phyloP scores from a whole-genome alignment of 2,329 filamentous ascomycete genomes.

The Curvularia lunata region DNA sequence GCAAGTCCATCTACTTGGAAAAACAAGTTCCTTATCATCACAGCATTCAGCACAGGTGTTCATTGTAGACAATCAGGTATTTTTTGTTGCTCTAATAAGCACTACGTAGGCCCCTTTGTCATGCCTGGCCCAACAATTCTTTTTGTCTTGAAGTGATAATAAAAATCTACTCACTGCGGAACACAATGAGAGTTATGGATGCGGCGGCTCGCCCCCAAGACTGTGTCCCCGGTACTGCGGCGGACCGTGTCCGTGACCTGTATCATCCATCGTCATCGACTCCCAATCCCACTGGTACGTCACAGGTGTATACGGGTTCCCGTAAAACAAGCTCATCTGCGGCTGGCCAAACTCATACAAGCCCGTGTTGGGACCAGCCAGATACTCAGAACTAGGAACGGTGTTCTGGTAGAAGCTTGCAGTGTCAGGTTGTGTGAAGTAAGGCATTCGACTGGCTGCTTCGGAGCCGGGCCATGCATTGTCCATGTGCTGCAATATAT shows the following conservation, averaged over 20 bases:
- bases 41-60: not conserved
- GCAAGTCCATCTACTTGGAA: not conserved
- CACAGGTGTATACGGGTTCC: conserved; percentile 19
- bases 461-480: not conserved
- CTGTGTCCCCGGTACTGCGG: not conserved
- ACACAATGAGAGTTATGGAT: too few relatives aligned
- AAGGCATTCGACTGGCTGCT: not conserved
- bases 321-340: conserved; percentile 15
- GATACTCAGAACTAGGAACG: not conserved
- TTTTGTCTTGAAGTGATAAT: not conserved
- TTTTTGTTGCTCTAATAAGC: not conserved
- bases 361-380: not conserved
- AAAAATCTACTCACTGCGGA: not conserved
- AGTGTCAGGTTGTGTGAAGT: conserved; percentile 2
- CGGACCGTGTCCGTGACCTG: not conserved
- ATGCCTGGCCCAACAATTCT: not conserved
- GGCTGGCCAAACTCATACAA: conserved; percentile 4
- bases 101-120: not conserved
- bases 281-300: conserved; percentile 22
- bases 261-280: not conserved
- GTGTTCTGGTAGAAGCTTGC: conserved; percentile 1
- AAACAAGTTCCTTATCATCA: not conserved
- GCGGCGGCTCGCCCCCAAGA: not conserved
- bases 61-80: too few relatives aligned
- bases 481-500: not conserved